Conservation (phyloP, 75 land plant genomes). For the Azolla pinnata region DNA sequence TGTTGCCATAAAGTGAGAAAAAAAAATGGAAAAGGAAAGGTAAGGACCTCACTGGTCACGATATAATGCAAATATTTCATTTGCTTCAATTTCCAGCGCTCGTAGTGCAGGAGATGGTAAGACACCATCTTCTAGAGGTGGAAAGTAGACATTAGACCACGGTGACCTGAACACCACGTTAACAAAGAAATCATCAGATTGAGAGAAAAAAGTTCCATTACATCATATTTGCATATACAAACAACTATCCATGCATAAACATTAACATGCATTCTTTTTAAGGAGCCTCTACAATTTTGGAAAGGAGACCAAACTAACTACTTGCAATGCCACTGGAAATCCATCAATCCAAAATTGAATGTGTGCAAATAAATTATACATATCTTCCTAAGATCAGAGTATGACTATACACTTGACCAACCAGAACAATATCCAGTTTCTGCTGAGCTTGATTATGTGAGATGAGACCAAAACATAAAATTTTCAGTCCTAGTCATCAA, state of each 20-base stretch:
- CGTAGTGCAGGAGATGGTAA: conserved; percentile 63
- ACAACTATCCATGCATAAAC: not conserved
- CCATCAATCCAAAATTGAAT: not conserved
- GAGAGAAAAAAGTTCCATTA: not conserved
- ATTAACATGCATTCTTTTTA: too few relatives aligned
- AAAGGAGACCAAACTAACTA: not conserved
- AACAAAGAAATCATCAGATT: not conserved
- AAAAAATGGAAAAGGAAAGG: conserved; percentile 35
- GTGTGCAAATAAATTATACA: too few relatives aligned
- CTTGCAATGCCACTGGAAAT: not conserved
- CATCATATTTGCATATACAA: conserved; percentile 2
- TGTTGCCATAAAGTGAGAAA: conserved; percentile 1
- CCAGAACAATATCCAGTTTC: too few relatives aligned
- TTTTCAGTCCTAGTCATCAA: too few relatives aligned
- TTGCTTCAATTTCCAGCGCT: conserved; percentile 84
- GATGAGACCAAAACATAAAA: too few relatives aligned
- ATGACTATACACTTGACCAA: too few relatives aligned
- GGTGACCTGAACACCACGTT: conserved; percentile 78
- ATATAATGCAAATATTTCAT: conserved; percentile 83
- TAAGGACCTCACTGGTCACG: conserved; percentile 98
- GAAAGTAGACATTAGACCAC: conserved; percentile 82
- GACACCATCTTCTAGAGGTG: conserved; percentile 73
- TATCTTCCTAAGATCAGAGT: too few relatives aligned
- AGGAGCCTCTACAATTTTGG: not conserved
- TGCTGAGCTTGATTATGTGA: too few relatives aligned